phyloP scores from a whole-genome alignment of 257 asterid species.

The Plectranthus barbatus region DNA sequence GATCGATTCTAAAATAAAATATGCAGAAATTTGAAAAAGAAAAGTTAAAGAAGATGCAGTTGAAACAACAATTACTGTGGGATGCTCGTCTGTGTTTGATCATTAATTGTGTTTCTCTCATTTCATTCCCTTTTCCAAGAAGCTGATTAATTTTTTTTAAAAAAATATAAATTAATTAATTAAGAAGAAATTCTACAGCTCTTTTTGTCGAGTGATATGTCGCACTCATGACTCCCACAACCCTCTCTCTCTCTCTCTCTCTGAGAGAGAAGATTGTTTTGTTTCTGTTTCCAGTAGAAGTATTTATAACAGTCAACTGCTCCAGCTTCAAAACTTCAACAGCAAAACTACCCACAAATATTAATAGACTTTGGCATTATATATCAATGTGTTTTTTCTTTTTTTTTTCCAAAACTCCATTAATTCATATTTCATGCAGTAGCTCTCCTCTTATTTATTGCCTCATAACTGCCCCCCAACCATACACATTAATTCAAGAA shows the following conservation, averaged over 20 bases:
- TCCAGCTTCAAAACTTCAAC: constrained; percentile 18
- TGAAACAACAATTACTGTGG: constrained; percentile 4
- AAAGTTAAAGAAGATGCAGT: background rate
- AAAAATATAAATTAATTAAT: too few relatives aligned
- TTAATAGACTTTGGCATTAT: background rate
- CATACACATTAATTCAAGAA: constrained; percentile 15
- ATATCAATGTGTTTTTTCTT: background rate
- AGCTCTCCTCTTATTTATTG: constrained; percentile 19
- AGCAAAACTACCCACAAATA: background rate
- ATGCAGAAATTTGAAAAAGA: background rate
- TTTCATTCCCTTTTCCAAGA: constrained; percentile 47
- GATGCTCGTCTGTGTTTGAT: background rate
- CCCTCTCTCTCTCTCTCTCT: background rate
- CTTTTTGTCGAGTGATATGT: constrained; percentile 68
- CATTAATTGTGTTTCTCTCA: constrained; percentile 11
- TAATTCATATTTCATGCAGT: background rate
- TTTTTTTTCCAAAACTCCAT: constrained; percentile 1
- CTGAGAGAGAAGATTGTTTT: background rate
- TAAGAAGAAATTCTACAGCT: constrained; percentile 8
- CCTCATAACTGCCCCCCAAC: constrained; percentile 20
- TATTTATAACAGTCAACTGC: constrained; percentile 26
- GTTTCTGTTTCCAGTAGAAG: constrained; percentile 5
- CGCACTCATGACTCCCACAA: constrained; percentile 53
- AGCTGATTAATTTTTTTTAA: background rate
- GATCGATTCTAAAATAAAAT: background rate